Conservation (phyloP, 2,329 filamentous ascomycete genomes). For the Davidsoniella neocaledoniae region DNA sequence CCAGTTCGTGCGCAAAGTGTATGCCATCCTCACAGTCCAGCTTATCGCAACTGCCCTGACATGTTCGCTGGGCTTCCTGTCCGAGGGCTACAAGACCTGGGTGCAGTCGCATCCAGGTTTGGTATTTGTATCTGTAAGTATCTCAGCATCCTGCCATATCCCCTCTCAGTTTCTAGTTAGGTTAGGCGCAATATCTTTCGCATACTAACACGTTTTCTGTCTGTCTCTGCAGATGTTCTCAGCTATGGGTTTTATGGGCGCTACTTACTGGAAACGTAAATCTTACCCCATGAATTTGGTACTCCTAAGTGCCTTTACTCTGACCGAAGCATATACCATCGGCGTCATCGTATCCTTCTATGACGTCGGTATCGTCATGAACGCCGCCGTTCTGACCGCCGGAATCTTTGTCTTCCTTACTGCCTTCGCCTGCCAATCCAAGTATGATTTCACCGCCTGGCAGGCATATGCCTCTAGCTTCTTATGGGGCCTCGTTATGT, state of each 20-base stretch:
- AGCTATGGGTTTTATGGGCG: slow-evolving; percentile 65
- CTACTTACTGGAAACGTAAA: slow-evolving; percentile 92
- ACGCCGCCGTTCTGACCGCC: slow-evolving; percentile 76
- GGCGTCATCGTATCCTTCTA: slow-evolving; percentile 88
- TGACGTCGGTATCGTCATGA: slow-evolving; percentile 64
- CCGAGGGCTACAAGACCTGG: slow-evolving; percentile 60
- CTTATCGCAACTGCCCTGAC: slow-evolving; percentile 69
- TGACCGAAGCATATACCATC: slow-evolving; percentile 84
- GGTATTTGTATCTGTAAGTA: slow-evolving; percentile 62
- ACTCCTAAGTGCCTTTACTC: slow-evolving; percentile 80
- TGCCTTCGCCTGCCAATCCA: slow-evolving; percentile 87
- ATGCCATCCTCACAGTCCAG: slow-evolving; percentile 92
- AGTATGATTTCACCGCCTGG: slow-evolving; percentile 97
- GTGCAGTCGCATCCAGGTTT: slow-evolving; percentile 71
- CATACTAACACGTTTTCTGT: slow-evolving; percentile 18
- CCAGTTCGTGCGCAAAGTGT: slow-evolving; percentile 94
- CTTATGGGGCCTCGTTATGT: slow-evolving; percentile 79
- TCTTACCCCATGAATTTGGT: slow-evolving; percentile 88
- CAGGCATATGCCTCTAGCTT: slow-evolving; percentile 85
- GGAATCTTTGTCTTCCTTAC: slow-evolving; percentile 67
- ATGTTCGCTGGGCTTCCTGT: slow-evolving; percentile 76
- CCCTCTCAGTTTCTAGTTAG: not conserved
- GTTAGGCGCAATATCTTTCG: not conserved
- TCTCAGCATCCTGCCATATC: not conserved
- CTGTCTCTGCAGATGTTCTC: slow-evolving; percentile 40